Evolutionary conservation across 768 basidiomycete species (phyloP), one percentile per base, ranked within the genome.

Genomic region (Kwoniella pini): DNA sequence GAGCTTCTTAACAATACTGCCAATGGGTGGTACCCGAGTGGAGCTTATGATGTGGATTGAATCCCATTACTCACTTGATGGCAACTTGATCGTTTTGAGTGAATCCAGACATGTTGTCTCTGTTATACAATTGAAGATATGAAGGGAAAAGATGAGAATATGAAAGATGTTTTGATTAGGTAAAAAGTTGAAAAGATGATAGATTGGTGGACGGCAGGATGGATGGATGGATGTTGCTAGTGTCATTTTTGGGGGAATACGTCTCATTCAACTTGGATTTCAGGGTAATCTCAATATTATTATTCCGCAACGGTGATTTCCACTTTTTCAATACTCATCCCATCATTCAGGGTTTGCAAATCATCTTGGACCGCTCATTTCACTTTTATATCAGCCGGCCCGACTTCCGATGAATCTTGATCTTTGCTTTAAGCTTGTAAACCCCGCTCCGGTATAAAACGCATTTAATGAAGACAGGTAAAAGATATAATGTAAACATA

Each of bases 51-150:
- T 26, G 48, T 42, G 9, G 28, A 48, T 27, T 6, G 6, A 21
- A 24, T n/a, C 24, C 4, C 10, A 10, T 15, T 3, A 67, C 67
- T 65, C 56, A 72, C 70, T 68, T 67, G 62, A 67, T 64, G 15
- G 71, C 67, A 42, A 49, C 56, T 26, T 55, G 42, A 51, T 68
- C 67, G 39, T 55, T 24, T 45, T 71, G 43, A 33, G 51, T 60
- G 56, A 64, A 64, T 33, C 44, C 36, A 56, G 63, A 54, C 63
- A 61, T 64, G 33, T 46, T 60, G 57, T 27, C 21, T 48, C 19
- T 22, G n/a, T n/a, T 38, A 10, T n/a, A 39, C 9, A 30, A 28
- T 24, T n/a, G 42, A 12, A 27, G n/a, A 26, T 39, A 51, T n/a
- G 27, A 43, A 53, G 54, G 21, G n/a, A n/a, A 33, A 50, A 62